Evolutionary conservation across 805 yeast species (phyloP).

Genomic region (Metahyphopichia silvanorum): DNA sequence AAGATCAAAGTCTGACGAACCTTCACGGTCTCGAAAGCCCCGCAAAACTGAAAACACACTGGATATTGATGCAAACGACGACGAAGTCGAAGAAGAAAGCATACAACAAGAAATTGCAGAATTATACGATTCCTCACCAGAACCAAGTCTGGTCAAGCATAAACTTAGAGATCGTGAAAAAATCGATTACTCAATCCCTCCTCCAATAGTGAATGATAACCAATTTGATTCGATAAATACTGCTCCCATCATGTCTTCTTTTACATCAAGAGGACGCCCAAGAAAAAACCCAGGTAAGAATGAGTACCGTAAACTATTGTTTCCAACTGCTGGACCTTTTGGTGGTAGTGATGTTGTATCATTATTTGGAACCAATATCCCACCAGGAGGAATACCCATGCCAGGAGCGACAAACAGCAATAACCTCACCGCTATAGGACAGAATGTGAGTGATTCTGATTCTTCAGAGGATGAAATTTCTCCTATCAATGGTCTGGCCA

Average conservation of each 20-base stretch:
- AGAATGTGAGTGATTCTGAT: constrained; percentile 48
- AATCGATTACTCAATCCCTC: constrained; percentile 79
- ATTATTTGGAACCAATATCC: constrained; percentile 66
- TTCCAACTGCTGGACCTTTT: constrained; percentile 95
- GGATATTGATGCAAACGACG: constrained; percentile 7
- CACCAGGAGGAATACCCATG: constrained; percentile 46
- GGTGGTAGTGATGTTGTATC: constrained; percentile 94
- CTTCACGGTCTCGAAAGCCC: constrained; percentile 15
- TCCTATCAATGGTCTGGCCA: constrained; percentile 41
- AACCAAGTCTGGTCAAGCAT: constrained; percentile 42
- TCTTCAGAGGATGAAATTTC: constrained; percentile 61
- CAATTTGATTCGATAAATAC: constrained; percentile 18
- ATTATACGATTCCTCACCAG: constrained; percentile 59
- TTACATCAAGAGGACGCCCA: constrained; percentile 29
- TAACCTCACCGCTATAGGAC: constrained; percentile 29
- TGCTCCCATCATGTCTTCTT: constrained; percentile 14
- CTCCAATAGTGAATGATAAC: constrained; percentile 57
- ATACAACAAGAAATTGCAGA: constrained; percentile 67
- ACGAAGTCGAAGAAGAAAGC: constrained; percentile 21
- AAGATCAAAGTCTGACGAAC: constrained; percentile 22
- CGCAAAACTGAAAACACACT: constrained; percentile 4
- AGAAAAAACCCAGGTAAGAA: constrained; percentile 43
- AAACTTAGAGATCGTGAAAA: constrained; percentile 50
- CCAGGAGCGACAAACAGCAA: constrained; percentile 27
- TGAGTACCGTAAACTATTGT: constrained; percentile 60